Evolutionary conservation across 306 rosid genomes (phyloP).

Genomic region (Prosopis cineraria): DNA sequence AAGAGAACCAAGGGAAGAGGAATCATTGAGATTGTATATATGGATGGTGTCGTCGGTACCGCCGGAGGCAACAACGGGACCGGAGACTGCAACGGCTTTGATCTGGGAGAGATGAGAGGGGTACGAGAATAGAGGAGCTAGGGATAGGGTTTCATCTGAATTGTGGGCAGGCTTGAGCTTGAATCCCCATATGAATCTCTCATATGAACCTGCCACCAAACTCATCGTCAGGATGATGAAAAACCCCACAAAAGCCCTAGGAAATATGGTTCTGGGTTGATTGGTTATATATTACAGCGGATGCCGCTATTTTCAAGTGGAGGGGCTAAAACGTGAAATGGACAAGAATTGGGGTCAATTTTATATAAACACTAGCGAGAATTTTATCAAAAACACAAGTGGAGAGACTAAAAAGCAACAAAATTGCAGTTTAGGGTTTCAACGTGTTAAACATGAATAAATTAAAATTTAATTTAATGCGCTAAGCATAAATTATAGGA

Average conservation of each 20-base stretch:
- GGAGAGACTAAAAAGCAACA: no score
- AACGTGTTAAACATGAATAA: no score
- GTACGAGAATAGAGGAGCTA: conserved; percentile 75
- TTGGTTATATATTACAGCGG: no score
- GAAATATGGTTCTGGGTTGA: conserved; percentile 7
- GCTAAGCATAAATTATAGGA: no score
- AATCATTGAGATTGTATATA: conserved; percentile 69
- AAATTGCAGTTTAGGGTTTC: no score
- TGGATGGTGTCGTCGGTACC: conserved; percentile 89
- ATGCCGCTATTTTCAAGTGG: no score
- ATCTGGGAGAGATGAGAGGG: conserved; percentile 84
- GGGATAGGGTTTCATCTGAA: conserved; percentile 44
- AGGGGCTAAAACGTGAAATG: no score
- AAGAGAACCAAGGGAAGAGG: conserved; percentile 83
- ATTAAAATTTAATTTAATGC: no score
- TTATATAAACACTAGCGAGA: no score
- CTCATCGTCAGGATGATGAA: conserved; percentile 40
- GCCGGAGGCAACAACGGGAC: conserved; percentile 84
- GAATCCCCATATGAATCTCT: conserved; percentile 90
- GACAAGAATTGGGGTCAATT: no score
- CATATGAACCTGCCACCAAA: conserved; percentile 91
- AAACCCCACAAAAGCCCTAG: conserved; percentile 20
- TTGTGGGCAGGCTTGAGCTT: conserved; percentile 45
- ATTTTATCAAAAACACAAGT: no score
- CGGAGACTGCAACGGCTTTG: conserved; percentile 68